phyloP scores from a whole-genome alignment of 2,329 filamentous ascomycete genomes.

The Sarocladium kiliense region DNA sequence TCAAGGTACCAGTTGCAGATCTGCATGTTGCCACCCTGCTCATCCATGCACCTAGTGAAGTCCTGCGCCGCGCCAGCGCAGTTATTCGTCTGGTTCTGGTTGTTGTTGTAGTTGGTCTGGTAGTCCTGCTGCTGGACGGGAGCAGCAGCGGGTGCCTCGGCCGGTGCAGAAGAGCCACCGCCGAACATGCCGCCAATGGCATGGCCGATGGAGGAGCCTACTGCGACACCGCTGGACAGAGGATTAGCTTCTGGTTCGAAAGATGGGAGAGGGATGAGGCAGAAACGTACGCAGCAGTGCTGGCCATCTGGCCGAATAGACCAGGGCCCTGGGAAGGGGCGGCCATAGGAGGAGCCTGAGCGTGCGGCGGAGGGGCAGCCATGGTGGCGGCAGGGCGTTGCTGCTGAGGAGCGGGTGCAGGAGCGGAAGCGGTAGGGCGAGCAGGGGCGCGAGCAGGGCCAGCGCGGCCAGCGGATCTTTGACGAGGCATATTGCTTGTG shows the following conservation, averaged over 20 bases:
- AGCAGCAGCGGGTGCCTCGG: conserved; percentile 44
- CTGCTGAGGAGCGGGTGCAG: conserved; percentile 55
- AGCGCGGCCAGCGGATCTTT: conserved; percentile 60
- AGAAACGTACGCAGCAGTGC: conserved; percentile 89
- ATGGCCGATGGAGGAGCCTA: conserved; percentile 93
- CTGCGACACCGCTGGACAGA: conserved; percentile 78
- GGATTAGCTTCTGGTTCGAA: conserved; percentile 5
- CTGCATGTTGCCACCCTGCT: conserved; percentile 87
- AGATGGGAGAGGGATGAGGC: not conserved
- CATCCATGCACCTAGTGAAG: conserved; percentile 96
- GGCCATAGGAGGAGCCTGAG: conserved; percentile 44
- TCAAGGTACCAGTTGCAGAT: conserved; percentile 99
- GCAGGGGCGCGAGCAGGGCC: conserved; percentile 51
- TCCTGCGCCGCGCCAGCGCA: conserved; percentile 75
- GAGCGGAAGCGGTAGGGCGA: conserved; percentile 60
- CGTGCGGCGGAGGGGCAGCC: conserved; percentile 40
- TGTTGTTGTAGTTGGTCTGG: conserved; percentile 22
- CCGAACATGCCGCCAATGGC: conserved; percentile 85
- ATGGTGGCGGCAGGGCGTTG: conserved; percentile 67
- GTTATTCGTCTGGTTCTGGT: conserved; percentile 52
- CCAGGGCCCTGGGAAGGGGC: conserved; percentile 65
- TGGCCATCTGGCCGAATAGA: conserved; percentile 94
- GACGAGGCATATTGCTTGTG: conserved; percentile 61
- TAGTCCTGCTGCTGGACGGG: conserved; percentile 36
- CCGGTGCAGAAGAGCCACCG: conserved; percentile 59